Conservation (phyloP, 164 flowering plant species). For the Vitis riparia region DNA sequence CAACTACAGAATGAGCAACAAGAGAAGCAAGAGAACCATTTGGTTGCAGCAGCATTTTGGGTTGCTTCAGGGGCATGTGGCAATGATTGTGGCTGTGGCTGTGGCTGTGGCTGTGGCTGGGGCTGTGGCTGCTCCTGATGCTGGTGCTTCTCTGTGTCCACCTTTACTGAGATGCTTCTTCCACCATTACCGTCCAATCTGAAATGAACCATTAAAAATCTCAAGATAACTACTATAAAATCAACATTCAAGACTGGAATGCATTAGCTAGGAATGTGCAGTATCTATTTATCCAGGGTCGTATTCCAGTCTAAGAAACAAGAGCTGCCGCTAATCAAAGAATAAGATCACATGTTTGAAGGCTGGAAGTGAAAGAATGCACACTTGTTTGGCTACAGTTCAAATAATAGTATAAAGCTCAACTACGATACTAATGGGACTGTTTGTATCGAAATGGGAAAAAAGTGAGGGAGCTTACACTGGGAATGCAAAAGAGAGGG, state of each 20-base stretch:
- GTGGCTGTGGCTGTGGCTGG: neutral
- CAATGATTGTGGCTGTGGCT: neutral
- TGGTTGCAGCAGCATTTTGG: neutral
- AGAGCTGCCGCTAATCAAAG: no score
- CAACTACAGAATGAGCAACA: slow-evolving; percentile 20
- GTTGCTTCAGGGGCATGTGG: slow-evolving; percentile 3
- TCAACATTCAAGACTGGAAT: no score
- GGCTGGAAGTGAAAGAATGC: no score
- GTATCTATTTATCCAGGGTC: no score
- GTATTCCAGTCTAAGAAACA: no score
- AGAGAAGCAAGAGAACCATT: slow-evolving; percentile 31
- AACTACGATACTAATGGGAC: no score
- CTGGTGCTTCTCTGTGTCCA: slow-evolving; percentile 7
- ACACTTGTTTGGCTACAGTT: no score
- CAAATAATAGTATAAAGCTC: no score
- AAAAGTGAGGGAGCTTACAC: slow-evolving; percentile 17
- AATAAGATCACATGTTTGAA: no score
- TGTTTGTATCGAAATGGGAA: neutral
- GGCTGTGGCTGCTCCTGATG: neutral
- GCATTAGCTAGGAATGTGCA: no score
- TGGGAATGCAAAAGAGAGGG: slow-evolving; percentile 20
- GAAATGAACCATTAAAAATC: slow-evolving; percentile 1
- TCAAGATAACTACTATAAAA: no score
- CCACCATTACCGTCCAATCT: slow-evolving; percentile 21
- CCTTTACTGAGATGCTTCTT: slow-evolving; percentile 6